A percentile compares a stretch with the other conserved stretches of the same genome.
Evolutionary conservation across 495 filamentous ascomycete genomes (phyloP).

Genomic region (Tuber microsphaerosporum): DNA sequence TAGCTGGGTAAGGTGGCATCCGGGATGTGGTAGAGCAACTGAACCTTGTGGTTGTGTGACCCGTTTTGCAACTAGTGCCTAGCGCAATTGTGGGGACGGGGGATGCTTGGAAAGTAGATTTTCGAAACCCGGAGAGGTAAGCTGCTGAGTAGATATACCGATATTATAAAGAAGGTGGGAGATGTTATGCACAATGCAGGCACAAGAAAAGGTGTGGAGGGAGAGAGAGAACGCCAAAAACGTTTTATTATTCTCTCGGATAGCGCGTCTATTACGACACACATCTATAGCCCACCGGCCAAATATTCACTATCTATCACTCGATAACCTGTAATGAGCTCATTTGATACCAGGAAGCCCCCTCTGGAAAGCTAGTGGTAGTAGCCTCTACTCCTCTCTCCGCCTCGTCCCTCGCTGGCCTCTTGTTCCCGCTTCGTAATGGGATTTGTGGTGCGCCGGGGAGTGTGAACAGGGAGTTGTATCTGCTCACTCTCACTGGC

Average conservation of each 20-base stretch:
- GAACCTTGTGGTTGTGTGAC: neutral
- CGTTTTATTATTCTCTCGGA: neutral
- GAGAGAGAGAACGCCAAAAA: neutral
- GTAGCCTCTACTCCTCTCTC: too few species aligned
- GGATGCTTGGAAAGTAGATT: neutral
- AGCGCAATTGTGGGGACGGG: neutral
- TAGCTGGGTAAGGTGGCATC: neutral
- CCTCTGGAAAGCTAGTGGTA: too few species aligned
- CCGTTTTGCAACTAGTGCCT: neutral
- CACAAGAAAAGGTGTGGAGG: neutral
- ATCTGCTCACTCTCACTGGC: too few species aligned
- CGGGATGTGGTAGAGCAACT: neutral
- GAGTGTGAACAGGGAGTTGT: too few species aligned
- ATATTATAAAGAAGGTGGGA: neutral
- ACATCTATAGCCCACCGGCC: neutral
- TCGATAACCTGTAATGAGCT: neutral
- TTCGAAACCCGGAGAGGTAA: neutral
- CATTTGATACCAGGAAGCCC: too few species aligned
- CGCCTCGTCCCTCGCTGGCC: too few species aligned
- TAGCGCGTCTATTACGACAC: neutral
- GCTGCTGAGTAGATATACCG: neutral
- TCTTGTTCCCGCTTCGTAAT: too few species aligned
- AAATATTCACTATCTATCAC: neutral
- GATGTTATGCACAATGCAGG: neutral
- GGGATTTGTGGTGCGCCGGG: too few species aligned